Evolutionary conservation across 1,139 yeast species (phyloP).

Genomic region (Yamadazyma spencermartinsiae): DNA sequence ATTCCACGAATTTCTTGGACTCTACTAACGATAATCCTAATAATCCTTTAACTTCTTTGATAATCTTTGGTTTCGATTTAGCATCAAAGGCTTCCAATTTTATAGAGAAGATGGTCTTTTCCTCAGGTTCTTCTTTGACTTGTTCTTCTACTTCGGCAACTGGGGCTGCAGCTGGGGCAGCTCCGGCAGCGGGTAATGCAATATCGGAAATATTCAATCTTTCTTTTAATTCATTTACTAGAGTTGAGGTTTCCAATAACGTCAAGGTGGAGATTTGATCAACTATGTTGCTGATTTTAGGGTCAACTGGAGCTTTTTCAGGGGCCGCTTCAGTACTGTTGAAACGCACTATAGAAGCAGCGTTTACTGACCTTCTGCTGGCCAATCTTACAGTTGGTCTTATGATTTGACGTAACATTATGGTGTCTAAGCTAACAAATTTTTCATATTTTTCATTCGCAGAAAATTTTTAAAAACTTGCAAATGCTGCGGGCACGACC

Average conservation of each 20-base stretch:
- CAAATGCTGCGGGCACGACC: neutral
- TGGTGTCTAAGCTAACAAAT: slow-evolving; percentile 4
- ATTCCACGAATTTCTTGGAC: slow-evolving; percentile 95
- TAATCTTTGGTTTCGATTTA: slow-evolving; percentile 94
- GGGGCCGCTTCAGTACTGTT: slow-evolving; percentile 54
- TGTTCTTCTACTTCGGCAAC: slow-evolving; percentile 77
- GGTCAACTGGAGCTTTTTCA: slow-evolving; percentile 62
- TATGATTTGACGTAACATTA: slow-evolving; percentile 37
- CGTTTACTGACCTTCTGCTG: slow-evolving; percentile 23
- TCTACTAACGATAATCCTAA: slow-evolving; percentile 93
- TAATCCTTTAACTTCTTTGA: slow-evolving; percentile 92
- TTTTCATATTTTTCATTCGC: slow-evolving; percentile 5
- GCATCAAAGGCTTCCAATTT: slow-evolving; percentile 94
- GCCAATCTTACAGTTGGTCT: slow-evolving; percentile 39
- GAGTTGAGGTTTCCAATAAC: slow-evolving; percentile 82
- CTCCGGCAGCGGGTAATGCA: slow-evolving; percentile 75
- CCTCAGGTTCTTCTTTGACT: slow-evolving; percentile 79
- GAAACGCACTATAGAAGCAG: slow-evolving; percentile 32
- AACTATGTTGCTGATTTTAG: slow-evolving; percentile 85
- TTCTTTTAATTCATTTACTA: slow-evolving; percentile 80
- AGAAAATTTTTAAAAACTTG: slow-evolving; percentile 2
- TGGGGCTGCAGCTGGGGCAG: slow-evolving; percentile 69
- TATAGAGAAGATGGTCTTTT: slow-evolving; percentile 88
- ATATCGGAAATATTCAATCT: slow-evolving; percentile 92
- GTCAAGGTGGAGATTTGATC: slow-evolving; percentile 89